Percentiles rank a stretch among this genome's conserved stretches.
Conservation (phyloP, 2,329 filamentous ascomycete genomes). For the Trichoderma sp. region DNA sequence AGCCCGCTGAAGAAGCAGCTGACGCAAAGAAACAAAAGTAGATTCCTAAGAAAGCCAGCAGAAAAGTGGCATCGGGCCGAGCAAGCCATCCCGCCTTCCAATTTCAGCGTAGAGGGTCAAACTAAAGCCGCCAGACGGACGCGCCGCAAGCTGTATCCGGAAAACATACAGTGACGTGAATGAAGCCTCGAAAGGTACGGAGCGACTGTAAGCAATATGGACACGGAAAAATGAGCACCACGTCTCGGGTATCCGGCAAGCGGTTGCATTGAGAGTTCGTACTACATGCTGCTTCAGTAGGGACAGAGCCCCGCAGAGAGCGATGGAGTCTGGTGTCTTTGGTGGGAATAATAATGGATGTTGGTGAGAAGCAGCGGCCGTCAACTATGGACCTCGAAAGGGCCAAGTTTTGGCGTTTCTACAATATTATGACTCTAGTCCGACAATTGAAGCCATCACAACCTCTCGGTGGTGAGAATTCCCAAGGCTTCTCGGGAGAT, state of each 20-base stretch:
- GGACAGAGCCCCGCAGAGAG: neutral
- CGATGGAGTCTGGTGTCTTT: neutral
- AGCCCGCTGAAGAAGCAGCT: constrained; percentile 4
- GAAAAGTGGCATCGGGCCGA: constrained; percentile 15
- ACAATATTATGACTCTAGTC: neutral
- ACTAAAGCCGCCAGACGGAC: neutral
- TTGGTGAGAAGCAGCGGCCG: neutral
- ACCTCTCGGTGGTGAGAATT: neutral
- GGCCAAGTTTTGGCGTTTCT: neutral
- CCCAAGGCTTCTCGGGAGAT: neutral
- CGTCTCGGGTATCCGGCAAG: constrained; percentile 9
- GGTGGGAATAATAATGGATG: neutral
- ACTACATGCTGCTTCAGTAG: neutral
- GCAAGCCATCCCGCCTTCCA: constrained; percentile 18
- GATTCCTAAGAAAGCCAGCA: constrained; percentile 1
- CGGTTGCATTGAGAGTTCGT: neutral
- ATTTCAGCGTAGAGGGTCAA: constrained; percentile 3
- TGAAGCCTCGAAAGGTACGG: neutral
- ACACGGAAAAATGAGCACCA: neutral
- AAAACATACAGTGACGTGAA: neutral
- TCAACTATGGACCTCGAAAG: neutral
- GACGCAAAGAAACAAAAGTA: neutral
- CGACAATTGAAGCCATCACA: neutral
- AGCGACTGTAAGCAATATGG: constrained; percentile 2
- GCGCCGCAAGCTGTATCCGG: neutral